Conservation (phyloP, 75 land plant species). For the Cupressus sempervirens region DNA sequence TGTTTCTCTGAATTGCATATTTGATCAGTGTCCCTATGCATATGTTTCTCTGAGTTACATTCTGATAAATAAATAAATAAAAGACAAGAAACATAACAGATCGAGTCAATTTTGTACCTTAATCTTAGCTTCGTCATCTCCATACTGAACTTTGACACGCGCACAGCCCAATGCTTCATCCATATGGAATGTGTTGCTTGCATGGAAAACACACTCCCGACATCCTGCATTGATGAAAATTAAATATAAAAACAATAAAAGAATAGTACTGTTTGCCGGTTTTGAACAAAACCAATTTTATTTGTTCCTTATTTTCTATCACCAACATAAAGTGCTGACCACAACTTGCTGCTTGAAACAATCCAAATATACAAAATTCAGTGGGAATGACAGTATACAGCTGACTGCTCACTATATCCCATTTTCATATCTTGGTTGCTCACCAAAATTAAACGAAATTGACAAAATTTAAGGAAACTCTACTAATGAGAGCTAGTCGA, state of each 20-base stretch:
- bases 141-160: slow-evolving; percentile 57
- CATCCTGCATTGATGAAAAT: slow-evolving; percentile 41
- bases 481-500: no score
- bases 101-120: slow-evolving; percentile 28
- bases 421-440: not conserved
- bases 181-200: slow-evolving; percentile 59
- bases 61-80: not conserved
- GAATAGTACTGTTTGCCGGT: not conserved
- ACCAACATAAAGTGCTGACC: not conserved
- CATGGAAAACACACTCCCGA: slow-evolving; percentile 56
- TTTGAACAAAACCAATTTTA: not conserved
- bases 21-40: not conserved
- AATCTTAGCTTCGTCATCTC: slow-evolving; percentile 38
- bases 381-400: not conserved
- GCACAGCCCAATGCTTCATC: slow-evolving; percentile 59
- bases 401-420: not conserved
- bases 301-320: not conserved
- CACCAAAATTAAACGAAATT: not conserved
- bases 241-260: not conserved
- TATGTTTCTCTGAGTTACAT: not conserved
- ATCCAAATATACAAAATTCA: not conserved
- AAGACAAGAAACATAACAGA: not conserved
- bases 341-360: not conserved
- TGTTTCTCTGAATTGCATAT: not conserved
- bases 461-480: not conserved